Conservation (phyloP, 306 rosid genomes). For the Benincasa hispida region DNA sequence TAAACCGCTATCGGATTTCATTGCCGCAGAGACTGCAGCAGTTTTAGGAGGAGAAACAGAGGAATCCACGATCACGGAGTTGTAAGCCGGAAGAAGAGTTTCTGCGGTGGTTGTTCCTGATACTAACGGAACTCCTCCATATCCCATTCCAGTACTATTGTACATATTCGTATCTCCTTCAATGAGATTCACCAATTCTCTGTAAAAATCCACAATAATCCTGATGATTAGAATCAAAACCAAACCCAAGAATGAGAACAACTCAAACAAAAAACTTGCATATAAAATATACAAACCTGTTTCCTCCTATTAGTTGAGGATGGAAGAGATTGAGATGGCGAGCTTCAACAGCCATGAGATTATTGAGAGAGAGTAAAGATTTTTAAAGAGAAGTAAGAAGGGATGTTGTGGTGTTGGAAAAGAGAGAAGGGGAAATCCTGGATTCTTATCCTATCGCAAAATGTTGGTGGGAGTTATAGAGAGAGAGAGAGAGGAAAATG, state of each 20-base stretch:
- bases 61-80: constrained; percentile 28
- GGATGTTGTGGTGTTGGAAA: neutral
- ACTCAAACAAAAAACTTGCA: neutral
- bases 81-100: constrained; percentile 28
- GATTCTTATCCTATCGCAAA: neutral
- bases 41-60: constrained; percentile 23
- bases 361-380: neutral
- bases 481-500: neutral
- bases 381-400: neutral
- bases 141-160: constrained; percentile 21
- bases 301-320: constrained; percentile 38
- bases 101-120: constrained; percentile 34
- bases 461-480: neutral
- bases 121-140: constrained; percentile 35
- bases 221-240: neutral
- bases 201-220: constrained; percentile 15
- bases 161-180: constrained; percentile 29
- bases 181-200: constrained; percentile 43
- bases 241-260: neutral
- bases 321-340: constrained; percentile 56
- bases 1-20: constrained; percentile 61
- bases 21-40: neutral
- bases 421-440: neutral
- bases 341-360: constrained; percentile 80
- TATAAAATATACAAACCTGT: constrained; percentile 27